Evolutionary conservation across 2,329 filamentous ascomycete genomes (phyloP), one percentile per base, ranked within the genome.

Genomic region (Colletotrichum musicola): DNA sequence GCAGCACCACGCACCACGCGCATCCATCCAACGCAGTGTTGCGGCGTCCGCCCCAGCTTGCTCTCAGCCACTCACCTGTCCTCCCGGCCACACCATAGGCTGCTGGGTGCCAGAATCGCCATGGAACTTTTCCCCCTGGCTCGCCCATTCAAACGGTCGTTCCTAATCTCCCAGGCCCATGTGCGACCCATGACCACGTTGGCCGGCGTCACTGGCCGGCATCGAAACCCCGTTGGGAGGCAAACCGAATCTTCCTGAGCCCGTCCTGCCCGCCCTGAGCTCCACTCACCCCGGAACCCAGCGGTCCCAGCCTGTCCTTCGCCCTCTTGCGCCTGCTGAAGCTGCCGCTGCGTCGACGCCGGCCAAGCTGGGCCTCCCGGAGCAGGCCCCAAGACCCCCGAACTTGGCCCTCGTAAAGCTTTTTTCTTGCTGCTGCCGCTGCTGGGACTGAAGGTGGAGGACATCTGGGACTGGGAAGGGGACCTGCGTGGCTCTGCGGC

Each of bases 121-220:
- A 58, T 47, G 58, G 51, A 53, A 62, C 38, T 22, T n/a, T 20
- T 25, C 60, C 16, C 16, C 64, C 51, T 54, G 67, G 63, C 12
- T 50, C 63, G 44, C 40, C 67, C 67, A 40, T 57, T 69, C 67
- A 62, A 68, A 69, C 67, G 63, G 67, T 69, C 58, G 67, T 69
- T 69, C 67, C 38, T 53, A 68, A 69, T 69, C 64, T 69, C 63
- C 53, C 54, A 58, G 57, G 53, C 57, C 67, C 57, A 61, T 69
- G 68, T 63, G 68, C 55, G 68, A 69, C 64, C 64, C 63, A 64
- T 64, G 60, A 70, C 68, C 64, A 70, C 65, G 65, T 70, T 70
- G 59, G 65, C 60, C n/a, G 56, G 50, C 60, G 65, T 65, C 60
- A 64, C 68, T 70, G 64, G 65, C 65, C 60, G 59, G 55, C 35